Evolutionary conservation across 768 basidiomycete species (phyloP), one percentile per base, ranked within the genome.

Genomic region (Chiua virens): DNA sequence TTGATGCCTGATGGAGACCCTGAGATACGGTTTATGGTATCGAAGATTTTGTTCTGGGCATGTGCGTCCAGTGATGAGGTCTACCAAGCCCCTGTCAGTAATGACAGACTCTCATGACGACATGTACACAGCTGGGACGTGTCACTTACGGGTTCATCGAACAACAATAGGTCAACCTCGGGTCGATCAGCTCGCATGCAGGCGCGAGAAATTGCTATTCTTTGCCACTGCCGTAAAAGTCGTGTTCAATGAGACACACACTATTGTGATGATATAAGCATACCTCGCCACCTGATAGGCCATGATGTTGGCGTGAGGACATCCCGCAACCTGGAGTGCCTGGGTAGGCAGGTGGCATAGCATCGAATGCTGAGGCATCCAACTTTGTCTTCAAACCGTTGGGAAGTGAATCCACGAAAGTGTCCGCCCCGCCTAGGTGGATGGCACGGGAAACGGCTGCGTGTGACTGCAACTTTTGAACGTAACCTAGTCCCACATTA

Each of bases 271-370:
- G 47, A 54, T 40, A 21, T 50, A 45, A 54, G 45, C 47, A 59
- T 67, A 89, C 89, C 78, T 94, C 90, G 59, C 92, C 92, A 37
- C 90, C 90, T 13, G 88, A 92, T 45, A 92, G 71, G 38, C 86
- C 87, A 66, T 89, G 85, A 54, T 79, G 77, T 49, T 63, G 60
- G 48, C 69, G 67, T 34, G 71, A 57, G 55, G 68, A 55, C 47
- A 57, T 73, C 65, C 47, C 73, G 57, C 54, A 56, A 42, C 42
- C 50, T 17, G 51, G 43, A 36, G 72, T 61, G 48, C 71, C 71
- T 49, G 63, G 63, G 20, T 68, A 61, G 13, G 66, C 48, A 37
- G 52, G 58, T 50, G 73, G 47, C 65, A 81, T 70, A 15, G 71
- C 67, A 60, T 84, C 83, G 50, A 81, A 82, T 18, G 80, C 82